Evolutionary conservation across 2,329 filamentous ascomycete genomes (phyloP).

Genomic region (Cadophora luteo-olivacea): DNA sequence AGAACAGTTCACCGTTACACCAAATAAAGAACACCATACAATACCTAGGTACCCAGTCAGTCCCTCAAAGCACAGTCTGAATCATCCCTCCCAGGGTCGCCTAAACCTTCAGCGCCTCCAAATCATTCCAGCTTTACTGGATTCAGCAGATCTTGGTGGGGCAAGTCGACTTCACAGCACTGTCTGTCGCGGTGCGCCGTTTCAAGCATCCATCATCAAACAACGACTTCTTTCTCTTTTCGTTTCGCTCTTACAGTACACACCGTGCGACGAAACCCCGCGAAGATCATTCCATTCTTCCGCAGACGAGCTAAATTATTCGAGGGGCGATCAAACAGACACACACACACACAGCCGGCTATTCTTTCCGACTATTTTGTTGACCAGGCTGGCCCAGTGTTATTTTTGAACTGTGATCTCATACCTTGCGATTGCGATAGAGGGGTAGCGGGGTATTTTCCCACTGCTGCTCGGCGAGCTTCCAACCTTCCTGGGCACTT

Average conservation of each 20-base stretch:
- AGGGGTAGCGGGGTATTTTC: constrained; percentile 14
- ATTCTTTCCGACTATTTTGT: not conserved
- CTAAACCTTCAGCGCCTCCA: constrained; percentile 10
- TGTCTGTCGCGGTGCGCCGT: not conserved
- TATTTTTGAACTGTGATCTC: too few species aligned
- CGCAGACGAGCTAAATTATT: not conserved
- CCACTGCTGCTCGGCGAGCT: not conserved
- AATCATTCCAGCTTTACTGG: not conserved
- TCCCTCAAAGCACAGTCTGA: not conserved
- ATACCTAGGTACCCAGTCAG: too few species aligned
- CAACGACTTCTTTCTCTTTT: not conserved
- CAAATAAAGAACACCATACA: not conserved
- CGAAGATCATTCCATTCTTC: not conserved
- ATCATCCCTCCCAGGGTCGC: not conserved
- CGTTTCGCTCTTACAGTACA: not conserved
- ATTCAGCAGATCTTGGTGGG: not conserved
- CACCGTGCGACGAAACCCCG: not conserved
- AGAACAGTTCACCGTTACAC: too few species aligned
- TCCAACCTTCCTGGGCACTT: not conserved
- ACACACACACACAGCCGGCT: too few species aligned
- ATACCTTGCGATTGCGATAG: not conserved
- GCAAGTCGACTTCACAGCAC: not conserved
- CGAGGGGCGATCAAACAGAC: not conserved
- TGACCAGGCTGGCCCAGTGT: not conserved
- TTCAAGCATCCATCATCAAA: constrained; percentile 12